These are phyloP conservation scores for Aspergillus candidus DNA, from an alignment of 2,329 filamentous ascomycete genomes.

Conservation along the genomic window DNA sequence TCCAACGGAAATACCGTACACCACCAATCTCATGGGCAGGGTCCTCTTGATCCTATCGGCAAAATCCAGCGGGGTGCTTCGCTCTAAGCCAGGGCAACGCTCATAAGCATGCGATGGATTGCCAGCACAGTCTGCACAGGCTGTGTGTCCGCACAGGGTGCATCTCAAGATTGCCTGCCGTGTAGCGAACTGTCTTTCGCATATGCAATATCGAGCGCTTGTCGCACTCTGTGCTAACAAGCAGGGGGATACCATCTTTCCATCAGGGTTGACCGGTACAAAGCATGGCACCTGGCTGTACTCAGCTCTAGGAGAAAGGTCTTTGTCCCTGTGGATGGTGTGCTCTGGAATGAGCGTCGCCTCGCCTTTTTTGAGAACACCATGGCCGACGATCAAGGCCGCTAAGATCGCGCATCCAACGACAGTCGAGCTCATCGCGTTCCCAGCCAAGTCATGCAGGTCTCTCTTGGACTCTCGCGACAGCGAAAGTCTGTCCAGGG, in stretches of 20 bases:
- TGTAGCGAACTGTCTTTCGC: slow-evolving; percentile 46
- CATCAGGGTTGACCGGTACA: slow-evolving; percentile 8
- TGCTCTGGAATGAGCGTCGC: neutral
- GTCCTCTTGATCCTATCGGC: slow-evolving; percentile 36
- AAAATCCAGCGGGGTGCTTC: slow-evolving; percentile 41
- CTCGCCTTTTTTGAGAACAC: slow-evolving; percentile 22
- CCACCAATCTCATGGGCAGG: slow-evolving; percentile 38
- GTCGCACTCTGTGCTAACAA: slow-evolving; percentile 19
- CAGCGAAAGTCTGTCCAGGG: slow-evolving; percentile 56
- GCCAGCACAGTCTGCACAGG: slow-evolving; percentile 49
- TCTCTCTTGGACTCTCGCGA: slow-evolving; percentile 57
- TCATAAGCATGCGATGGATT: slow-evolving; percentile 49
- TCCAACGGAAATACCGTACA: slow-evolving; percentile 24
- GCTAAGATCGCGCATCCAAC: slow-evolving; percentile 59
- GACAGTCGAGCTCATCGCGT: slow-evolving; percentile 72
- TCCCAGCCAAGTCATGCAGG: slow-evolving; percentile 66
- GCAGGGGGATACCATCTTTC: slow-evolving; percentile 7
- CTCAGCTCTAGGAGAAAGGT: slow-evolving; percentile 7
- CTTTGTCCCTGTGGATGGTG: slow-evolving; percentile 2
- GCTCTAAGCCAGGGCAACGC: slow-evolving; percentile 17
- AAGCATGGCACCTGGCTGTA: slow-evolving; percentile 10
- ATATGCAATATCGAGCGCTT: slow-evolving; percentile 49
- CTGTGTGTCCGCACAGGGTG: slow-evolving; percentile 48
- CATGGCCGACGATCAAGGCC: slow-evolving; percentile 45
- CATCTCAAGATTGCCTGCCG: slow-evolving; percentile 44